Evolutionary conservation across 1,284 basidiomycete species (phyloP), one percentile per base, ranked within the genome.

Genomic region (Stereum hirsutum): DNA sequence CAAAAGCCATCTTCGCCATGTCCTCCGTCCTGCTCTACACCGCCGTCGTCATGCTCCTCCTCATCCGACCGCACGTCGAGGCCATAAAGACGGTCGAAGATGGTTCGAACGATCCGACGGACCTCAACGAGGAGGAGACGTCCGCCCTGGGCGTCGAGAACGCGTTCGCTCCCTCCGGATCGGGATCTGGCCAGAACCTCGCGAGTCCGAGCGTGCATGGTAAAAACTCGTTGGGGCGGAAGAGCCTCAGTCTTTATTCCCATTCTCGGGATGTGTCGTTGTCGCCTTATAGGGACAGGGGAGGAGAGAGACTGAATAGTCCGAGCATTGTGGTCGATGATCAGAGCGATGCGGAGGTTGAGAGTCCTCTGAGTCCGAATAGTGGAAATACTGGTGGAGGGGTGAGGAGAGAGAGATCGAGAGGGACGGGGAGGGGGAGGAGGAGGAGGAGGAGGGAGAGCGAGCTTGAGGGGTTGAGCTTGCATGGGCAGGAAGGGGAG

Each of bases 1-100:
- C 72, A 0, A 69, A 73, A 53, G 64, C 69, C 4, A 70, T 75
- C 41, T 75, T 75, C 47, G 58, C 64, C 21, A 56, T 71, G 20
- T 69, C 68, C 5, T 61, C 68, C 1, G 57, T 45, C 17, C 51
- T 74, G 7, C 55, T 75, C 23, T 62, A 60, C 44, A 51, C 54
- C 6, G 58, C 56, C 3, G 66, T 70, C 25, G 17, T 34, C 28
- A 39, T 51, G 17, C 47, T 52, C 35, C 7, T 39, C 19, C 41
- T 47, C 44, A 33, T 52, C 30, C 44, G 50, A 25, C 50, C 47
- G 34, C 37, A 43, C 41, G 46, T 49, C 35, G 40, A 49, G n/a
- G n/a, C n/a, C 26, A 21, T 49, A 10, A 39, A 14, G 5, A 20
- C 43, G 10, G 27, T 17, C 10, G 51, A 52, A 35, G 37, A 34